These are phyloP conservation scores for Zasmidium citrigriseum DNA, from an alignment of 2,329 filamentous ascomycete species.

Conservation along the genomic window DNA sequence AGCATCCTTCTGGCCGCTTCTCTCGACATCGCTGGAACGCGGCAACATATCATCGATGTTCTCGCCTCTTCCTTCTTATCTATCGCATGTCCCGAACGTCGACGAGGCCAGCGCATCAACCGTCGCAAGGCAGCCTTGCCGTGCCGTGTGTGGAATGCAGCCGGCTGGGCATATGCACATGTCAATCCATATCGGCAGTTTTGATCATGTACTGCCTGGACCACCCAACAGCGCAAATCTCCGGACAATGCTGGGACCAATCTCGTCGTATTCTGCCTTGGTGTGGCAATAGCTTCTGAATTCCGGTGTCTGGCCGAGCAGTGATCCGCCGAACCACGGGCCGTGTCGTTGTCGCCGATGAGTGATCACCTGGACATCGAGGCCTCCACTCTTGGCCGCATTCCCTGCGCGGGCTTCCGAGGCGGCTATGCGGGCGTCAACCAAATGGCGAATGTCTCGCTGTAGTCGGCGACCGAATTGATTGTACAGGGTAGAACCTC, in stretches of 20 bases:
- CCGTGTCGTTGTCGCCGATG: constrained; percentile 97
- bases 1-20: not conserved
- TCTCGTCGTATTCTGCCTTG: constrained; percentile 79
- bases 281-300: constrained; percentile 98
- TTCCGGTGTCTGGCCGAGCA: constrained; percentile 95
- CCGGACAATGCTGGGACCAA: constrained; percentile 91
- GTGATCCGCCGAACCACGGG: constrained; percentile 96
- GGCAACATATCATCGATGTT: not conserved
- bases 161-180: not conserved
- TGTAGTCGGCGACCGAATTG: constrained; percentile 96
- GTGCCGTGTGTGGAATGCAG: not conserved
- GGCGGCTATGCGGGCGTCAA: constrained; percentile 87
- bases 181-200: not conserved
- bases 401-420: constrained; percentile 84
- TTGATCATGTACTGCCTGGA: constrained; percentile 69
- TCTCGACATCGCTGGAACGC: not conserved
- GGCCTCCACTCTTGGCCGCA: constrained; percentile 85
- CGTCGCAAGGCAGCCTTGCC: not conserved
- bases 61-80: not conserved
- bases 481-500: constrained; percentile 96
- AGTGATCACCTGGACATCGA: constrained; percentile 95
- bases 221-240: constrained; percentile 92
- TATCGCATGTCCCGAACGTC: not conserved
- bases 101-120: not conserved
- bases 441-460: constrained; percentile 93